Evolutionary conservation across 352 stramenopile genomes (phyloP).

Genomic region (Pythium vanterpoolii): DNA sequence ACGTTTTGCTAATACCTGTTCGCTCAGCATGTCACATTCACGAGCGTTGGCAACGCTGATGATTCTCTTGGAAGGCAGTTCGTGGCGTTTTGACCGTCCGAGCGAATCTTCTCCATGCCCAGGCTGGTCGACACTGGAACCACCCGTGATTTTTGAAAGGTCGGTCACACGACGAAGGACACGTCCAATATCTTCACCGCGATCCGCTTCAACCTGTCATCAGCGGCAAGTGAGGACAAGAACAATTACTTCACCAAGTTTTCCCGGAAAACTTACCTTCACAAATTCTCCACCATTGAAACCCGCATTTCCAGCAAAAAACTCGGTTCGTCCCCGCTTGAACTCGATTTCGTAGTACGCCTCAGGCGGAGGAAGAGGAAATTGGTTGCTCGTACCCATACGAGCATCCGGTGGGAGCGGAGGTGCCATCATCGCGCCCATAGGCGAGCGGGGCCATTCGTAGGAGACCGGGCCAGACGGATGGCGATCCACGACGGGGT

Average conservation of each 20-base stretch:
- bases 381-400: slow-evolving; percentile 26
- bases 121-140: slow-evolving; percentile 27
- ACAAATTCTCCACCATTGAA: slow-evolving; percentile 94
- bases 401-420: slow-evolving; percentile 57
- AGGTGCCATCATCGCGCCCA: slow-evolving; percentile 38
- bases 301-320: slow-evolving; percentile 85
- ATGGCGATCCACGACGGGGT: slow-evolving; percentile 53
- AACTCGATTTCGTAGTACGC: slow-evolving; percentile 95
- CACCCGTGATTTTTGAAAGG: slow-evolving; percentile 60
- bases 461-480: slow-evolving; percentile 59
- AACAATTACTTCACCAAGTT: background rate
- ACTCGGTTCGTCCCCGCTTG: slow-evolving; percentile 90
- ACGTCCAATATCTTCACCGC: slow-evolving; percentile 94
- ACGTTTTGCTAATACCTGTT: slow-evolving; percentile 61
- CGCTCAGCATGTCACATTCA: slow-evolving; percentile 89
- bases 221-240: background rate
- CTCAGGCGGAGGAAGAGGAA: slow-evolving; percentile 59
- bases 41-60: slow-evolving; percentile 90
- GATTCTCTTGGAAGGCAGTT: slow-evolving; percentile 88
- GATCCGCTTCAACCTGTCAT: slow-evolving; percentile 94
- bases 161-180: slow-evolving; percentile 90
- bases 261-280: slow-evolving; percentile 46
- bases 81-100: slow-evolving; percentile 57
- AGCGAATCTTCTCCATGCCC: slow-evolving; percentile 38
- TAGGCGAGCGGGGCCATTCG: slow-evolving; percentile 54